These are phyloP conservation scores for Aspergillus pseudonomiae DNA, from an alignment of 2,329 filamentous ascomycete species.

Conservation along the genomic window DNA sequence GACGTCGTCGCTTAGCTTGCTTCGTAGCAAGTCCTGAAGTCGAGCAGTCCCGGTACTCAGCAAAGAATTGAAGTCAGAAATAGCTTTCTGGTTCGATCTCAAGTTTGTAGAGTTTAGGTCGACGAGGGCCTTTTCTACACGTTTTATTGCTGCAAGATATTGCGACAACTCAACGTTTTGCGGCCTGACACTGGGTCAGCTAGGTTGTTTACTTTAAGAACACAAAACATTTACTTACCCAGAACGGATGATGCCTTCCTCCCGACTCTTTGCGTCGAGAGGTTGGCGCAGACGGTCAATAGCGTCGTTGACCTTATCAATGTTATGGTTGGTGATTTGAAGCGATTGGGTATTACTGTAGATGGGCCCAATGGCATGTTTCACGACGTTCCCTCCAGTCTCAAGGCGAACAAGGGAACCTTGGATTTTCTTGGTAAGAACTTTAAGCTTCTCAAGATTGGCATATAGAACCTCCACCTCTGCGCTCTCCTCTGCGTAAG, in stretches of 20 bases:
- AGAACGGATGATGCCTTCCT: conserved; percentile 86
- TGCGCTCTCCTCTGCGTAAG: conserved; percentile 67
- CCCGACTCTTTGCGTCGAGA: conserved; percentile 86
- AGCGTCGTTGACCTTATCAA: conserved; percentile 80
- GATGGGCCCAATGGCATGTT: conserved; percentile 88
- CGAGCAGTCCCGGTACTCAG: conserved; percentile 79
- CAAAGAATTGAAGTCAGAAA: conserved; percentile 75
- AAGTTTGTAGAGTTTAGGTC: conserved; percentile 91
- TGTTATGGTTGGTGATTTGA: conserved; percentile 85
- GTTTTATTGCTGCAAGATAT: conserved; percentile 87
- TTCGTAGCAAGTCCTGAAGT: conserved; percentile 81
- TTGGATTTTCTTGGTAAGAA: conserved; percentile 94
- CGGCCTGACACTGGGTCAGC: conserved; percentile 53
- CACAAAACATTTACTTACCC: conserved; percentile 54
- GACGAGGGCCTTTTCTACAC: conserved; percentile 78
- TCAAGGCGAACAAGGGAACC: conserved; percentile 82
- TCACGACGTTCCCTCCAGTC: conserved; percentile 84
- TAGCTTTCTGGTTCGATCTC: conserved; percentile 86
- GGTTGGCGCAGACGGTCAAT: conserved; percentile 89
- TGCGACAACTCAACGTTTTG: conserved; percentile 78
- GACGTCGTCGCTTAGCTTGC: conserved; percentile 76
- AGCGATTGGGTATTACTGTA: conserved; percentile 89
- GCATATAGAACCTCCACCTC: conserved; percentile 69
- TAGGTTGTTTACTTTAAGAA: background rate
- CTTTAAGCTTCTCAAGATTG: conserved; percentile 85